Evolutionary conservation across 495 filamentous ascomycete genomes (phyloP).

Genomic region (Aspergillus sparsus): DNA sequence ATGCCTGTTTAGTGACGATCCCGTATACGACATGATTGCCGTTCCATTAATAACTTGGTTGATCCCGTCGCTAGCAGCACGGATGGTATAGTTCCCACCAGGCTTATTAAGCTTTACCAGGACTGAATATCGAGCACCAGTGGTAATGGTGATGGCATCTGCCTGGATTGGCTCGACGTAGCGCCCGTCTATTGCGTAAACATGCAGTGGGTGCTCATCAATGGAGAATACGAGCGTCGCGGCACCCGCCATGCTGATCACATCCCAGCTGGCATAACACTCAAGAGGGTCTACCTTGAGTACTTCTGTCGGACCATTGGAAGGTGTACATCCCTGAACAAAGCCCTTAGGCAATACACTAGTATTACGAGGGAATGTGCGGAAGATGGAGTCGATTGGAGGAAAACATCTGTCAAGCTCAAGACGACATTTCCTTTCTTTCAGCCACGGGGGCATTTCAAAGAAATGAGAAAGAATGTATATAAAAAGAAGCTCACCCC

Average conservation of each 20-base stretch:
- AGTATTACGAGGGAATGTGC: conserved; percentile 3
- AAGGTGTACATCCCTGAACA: conserved; percentile 31
- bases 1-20: neutral
- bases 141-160: conserved; percentile 36
- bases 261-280: conserved; percentile 38
- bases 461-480: neutral
- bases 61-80: conserved; percentile 32
- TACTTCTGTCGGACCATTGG: conserved; percentile 30
- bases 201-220: conserved; percentile 45
- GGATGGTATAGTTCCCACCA: conserved; percentile 41
- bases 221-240: conserved; percentile 35
- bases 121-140: conserved; percentile 42
- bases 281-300: conserved; percentile 32
- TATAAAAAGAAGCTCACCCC: conserved; percentile 37
- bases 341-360: conserved; percentile 13
- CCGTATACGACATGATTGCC: conserved; percentile 32
- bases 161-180: conserved; percentile 40
- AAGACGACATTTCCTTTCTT: neutral
- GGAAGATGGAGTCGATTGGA: conserved; percentile 7
- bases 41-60: conserved; percentile 41
- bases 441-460: neutral
- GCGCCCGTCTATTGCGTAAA: conserved; percentile 48
- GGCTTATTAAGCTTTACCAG: conserved; percentile 39
- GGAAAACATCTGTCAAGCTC: conserved; percentile 10
- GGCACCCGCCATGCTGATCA: conserved; percentile 36